These are phyloP conservation scores for Pneumocystis oryctolagi DNA, from an alignment of 1,139 yeast genomes.

Conservation along the genomic window DNA sequence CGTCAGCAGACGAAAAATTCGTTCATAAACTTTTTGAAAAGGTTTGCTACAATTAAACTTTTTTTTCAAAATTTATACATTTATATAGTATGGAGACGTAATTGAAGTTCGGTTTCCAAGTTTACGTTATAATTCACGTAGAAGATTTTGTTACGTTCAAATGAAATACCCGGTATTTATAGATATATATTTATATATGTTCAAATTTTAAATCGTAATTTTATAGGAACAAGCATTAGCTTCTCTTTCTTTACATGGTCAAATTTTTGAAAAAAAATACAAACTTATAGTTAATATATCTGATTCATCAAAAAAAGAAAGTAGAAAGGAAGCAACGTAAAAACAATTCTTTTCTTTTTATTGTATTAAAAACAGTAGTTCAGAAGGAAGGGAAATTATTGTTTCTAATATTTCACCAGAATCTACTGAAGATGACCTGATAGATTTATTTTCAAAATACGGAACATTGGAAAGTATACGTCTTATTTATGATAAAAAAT, in stretches of 20 bases:
- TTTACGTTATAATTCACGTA: constrained; percentile 37
- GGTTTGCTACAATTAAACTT: constrained; percentile 23
- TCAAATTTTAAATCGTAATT: neutral
- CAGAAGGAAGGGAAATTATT: constrained; percentile 37
- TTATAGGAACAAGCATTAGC: constrained; percentile 30
- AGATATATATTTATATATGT: neutral
- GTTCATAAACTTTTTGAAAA: constrained; percentile 4
- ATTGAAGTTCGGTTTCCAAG: constrained; percentile 55
- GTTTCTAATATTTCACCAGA: constrained; percentile 39
- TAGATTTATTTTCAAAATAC: constrained; percentile 26
- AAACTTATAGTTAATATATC: constrained; percentile 6
- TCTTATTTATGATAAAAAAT: constrained; percentile 29
- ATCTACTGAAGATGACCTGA: constrained; percentile 20
- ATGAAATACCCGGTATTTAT: constrained; percentile 21
- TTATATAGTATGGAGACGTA: constrained; percentile 30
- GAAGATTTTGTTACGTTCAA: constrained; percentile 70
- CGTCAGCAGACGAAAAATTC: constrained; percentile 29
- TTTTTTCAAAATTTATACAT: constrained; percentile 22
- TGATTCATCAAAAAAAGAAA: constrained; percentile 15
- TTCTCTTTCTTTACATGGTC: constrained; percentile 38
- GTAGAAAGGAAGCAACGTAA: constrained; percentile 32
- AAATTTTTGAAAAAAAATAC: constrained; percentile 20
- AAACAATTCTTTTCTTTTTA: neutral
- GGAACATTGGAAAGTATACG: constrained; percentile 39
- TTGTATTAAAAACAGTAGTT: neutral